Conservation (phyloP, 139 green algal species). For the Raphidocelis subcapitata region DNA sequence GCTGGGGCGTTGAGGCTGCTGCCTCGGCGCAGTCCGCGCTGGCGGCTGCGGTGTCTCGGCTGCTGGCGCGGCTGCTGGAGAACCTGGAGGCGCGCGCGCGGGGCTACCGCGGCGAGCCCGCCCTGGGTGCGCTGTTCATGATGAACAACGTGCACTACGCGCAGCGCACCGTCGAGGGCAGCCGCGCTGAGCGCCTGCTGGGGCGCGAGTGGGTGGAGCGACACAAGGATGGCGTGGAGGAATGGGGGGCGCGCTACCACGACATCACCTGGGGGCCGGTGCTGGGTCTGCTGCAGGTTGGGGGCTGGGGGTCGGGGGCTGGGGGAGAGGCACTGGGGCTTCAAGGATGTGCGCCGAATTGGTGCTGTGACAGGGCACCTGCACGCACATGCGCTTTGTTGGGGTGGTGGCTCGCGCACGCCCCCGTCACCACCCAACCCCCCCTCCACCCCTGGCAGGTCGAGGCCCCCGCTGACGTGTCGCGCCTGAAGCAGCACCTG, state of each 20-base stretch:
- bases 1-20: too few relatives aligned
- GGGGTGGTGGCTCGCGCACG: too few relatives aligned
- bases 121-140: conserved; percentile 46
- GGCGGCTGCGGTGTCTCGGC: not conserved
- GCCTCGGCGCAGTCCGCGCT: not conserved
- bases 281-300: conserved; percentile 28
- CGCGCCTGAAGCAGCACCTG: conserved; percentile 15
- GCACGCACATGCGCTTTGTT: too few relatives aligned
- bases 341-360: too few relatives aligned
- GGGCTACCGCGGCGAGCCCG: conserved; percentile 16
- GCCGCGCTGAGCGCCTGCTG: conserved; percentile 42
- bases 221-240: conserved; percentile 55
- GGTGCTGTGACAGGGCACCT: too few relatives aligned
- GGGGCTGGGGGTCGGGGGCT: conserved; percentile 4
- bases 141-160: conserved; percentile 58
- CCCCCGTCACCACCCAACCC: too few relatives aligned
- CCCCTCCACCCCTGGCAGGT: too few relatives aligned
- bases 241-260: conserved; percentile 49
- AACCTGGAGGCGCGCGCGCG: conserved; percentile 17
- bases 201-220: conserved; percentile 58
- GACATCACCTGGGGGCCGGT: conserved; percentile 44
- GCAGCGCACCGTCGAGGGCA: conserved; percentile 25
- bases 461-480: conserved; percentile 14
- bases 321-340: too few relatives aligned
- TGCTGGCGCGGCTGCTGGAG: conserved; percentile 21